Evolutionary conservation across 441 rosid genomes (phyloP).

Genomic region (Croton laevigatus): DNA sequence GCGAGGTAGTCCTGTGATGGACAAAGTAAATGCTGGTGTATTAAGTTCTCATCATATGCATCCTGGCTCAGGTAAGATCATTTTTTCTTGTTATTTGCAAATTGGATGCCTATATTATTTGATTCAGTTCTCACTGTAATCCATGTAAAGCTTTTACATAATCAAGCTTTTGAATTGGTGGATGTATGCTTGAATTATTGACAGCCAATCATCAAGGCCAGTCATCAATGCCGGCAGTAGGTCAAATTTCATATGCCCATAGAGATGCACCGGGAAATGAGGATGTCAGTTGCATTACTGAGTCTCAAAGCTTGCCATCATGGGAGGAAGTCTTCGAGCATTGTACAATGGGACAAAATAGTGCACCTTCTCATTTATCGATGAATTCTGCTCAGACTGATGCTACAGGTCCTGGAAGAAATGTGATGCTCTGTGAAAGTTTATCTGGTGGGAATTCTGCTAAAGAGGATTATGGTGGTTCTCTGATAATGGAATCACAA

Average conservation of each 20-base stretch:
- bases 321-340: slow-evolving; percentile 66
- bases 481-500: slow-evolving; percentile 45
- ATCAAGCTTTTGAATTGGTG: slow-evolving; percentile 18
- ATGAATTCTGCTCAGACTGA: slow-evolving; percentile 34
- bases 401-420: slow-evolving; percentile 35
- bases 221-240: slow-evolving; percentile 35
- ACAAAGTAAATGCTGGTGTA: slow-evolving; percentile 31
- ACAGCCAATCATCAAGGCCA: slow-evolving; percentile 36
- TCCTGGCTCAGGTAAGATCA: slow-evolving; percentile 36
- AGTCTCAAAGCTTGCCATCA: slow-evolving; percentile 52
- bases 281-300: slow-evolving; percentile 24
- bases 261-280: slow-evolving; percentile 36
- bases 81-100: slow-evolving; percentile 2
- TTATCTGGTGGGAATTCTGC: slow-evolving; percentile 30
- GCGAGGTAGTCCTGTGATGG: slow-evolving; percentile 32
- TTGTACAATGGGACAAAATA: slow-evolving; percentile 37
- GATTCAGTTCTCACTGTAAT: not conserved
- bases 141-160: slow-evolving; percentile 2
- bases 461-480: slow-evolving; percentile 39
- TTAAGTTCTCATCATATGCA: slow-evolving; percentile 27
- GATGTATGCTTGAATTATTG: slow-evolving; percentile 22
- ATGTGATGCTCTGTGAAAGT: slow-evolving; percentile 31
- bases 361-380: slow-evolving; percentile 35
- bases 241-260: slow-evolving; percentile 34
- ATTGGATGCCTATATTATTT: not conserved